phyloP scores from a whole-genome alignment of 2,329 filamentous ascomycete species.

The Fusarium torulosum region DNA sequence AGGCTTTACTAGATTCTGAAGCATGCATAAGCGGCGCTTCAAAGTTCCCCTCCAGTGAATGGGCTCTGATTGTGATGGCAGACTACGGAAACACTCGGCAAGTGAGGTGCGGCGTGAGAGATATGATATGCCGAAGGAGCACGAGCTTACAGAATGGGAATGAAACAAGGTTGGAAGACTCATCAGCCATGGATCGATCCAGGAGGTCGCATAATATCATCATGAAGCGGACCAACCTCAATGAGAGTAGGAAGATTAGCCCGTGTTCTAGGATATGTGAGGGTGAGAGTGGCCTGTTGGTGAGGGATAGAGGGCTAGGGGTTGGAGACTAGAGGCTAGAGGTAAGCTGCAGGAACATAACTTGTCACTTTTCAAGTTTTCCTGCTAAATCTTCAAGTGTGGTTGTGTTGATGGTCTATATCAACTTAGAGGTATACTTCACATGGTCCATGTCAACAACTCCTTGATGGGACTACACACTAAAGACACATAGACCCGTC shows the following conservation, averaged over 20 bases:
- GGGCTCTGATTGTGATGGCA: slow-evolving; percentile 25
- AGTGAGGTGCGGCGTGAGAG: slow-evolving; percentile 13
- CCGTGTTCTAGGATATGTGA: slow-evolving; percentile 25
- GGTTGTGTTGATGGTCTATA: slow-evolving; percentile 24
- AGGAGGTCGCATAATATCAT: slow-evolving; percentile 32
- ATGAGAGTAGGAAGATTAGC: slow-evolving; percentile 21
- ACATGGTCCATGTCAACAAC: slow-evolving; percentile 4
- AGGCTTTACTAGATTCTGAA: slow-evolving; percentile 44
- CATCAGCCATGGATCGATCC: slow-evolving; percentile 31
- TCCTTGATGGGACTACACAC: slow-evolving; percentile 15
- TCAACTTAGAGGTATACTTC: slow-evolving; percentile 11
- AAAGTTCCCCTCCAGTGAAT: slow-evolving; percentile 14
- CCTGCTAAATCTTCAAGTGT: slow-evolving; percentile 11
- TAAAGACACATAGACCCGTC: slow-evolving; percentile 8
- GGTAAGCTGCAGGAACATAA: slow-evolving; percentile 36
- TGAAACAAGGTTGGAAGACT: slow-evolving; percentile 35
- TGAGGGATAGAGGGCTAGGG: background rate
- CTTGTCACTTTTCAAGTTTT: slow-evolving; percentile 42
- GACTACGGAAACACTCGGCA: slow-evolving; percentile 35
- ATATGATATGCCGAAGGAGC: slow-evolving; percentile 25
- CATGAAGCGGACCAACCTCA: slow-evolving; percentile 31
- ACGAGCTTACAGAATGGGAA: slow-evolving; percentile 16
- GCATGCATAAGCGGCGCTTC: slow-evolving; percentile 51
- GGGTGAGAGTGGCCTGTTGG: slow-evolving; percentile 23
- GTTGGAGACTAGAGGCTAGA: slow-evolving; percentile 1